Evolutionary conservation across 257 asterid genomes (phyloP), one percentile per base, ranked within the genome.

Genomic region (Fraxinus americana): DNA sequence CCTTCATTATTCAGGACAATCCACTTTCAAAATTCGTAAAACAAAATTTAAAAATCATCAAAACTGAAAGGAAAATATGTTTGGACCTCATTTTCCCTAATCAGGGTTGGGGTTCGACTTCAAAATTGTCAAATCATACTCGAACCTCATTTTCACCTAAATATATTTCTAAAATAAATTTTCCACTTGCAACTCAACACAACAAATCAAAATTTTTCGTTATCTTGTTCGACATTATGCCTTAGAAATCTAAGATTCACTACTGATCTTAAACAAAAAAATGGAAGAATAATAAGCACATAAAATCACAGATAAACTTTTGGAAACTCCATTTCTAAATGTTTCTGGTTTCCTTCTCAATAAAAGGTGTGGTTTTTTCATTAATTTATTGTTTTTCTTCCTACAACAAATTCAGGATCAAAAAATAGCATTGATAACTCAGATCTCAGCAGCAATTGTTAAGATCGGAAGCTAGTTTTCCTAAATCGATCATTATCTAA

Each of bases 401-500:
- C 67, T 27, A 63, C 35, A 25, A 27, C 3, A 12, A 25, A 63
- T 63, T 32, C 8, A 27, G 7, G 69, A 27, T 27, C 32, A 23
- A 63, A 63, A 63, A 63, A 27, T 0, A 63, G 5, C 7, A 27
- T 27, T 3, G 3, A 63, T 63, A 63, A 12, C 69, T 63, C 69
- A 63, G 69, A 63, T 25, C 69, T 48, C 57, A 72, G 27, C 65
- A 43, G 7, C 35, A 76, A 27, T 38, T 13, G 50, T 5, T 7
- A 82, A 78, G 75, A 83, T 83, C 87, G 76, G 74, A 19, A 71
- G 3, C 38, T 59, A 10, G 7, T 4, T 39, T 13, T 23, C 13
- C 4, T 0, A 29, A 30, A 39, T 54, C 25, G 27, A 23, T 13
- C n/a, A 8, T 75, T 67, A 27, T n/a, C 73, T 66, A 35, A 34